Base-by-base conservation (phyloP, 345 rosid species). In the Rubroshorea leprosula region DNA sequence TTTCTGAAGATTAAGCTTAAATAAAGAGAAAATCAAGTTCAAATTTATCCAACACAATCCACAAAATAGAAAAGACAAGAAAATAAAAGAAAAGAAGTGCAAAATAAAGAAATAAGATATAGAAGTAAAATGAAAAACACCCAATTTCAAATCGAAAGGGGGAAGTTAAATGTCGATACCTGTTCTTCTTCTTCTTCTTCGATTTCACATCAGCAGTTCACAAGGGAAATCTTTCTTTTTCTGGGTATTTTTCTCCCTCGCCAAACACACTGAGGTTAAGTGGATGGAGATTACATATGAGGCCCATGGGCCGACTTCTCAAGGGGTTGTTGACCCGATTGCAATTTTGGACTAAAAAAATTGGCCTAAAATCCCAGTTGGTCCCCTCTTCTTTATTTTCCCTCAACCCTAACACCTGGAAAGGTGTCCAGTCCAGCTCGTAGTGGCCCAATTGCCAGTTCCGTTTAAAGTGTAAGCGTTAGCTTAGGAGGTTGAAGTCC, bases 141-240 rank as follows among this genome's bases (percentile, higher is more conserved):
- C n/a, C n/a, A n/a, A n/a, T n/a, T n/a, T n/a, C n/a, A n/a, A n/a
- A n/a, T n/a, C n/a, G n/a, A n/a, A n/a, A n/a, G n/a, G n/a, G 23
- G 41, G 23, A 23, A 60, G 18, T 50, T 11, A 20, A 31, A 25
- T 45, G 15, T 0, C 14, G 39, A 19, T 61, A 49, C 64, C 64
- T 23, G n/a, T n/a, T n/a, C n/a, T n/a, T n/a, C n/a, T n/a, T n/a
- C 22, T 11, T 51, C 12, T 11, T 38, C 49, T 50, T 50, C 12
- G 56, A 38, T 49, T 29, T 61, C 1, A 48, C 38, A 49, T 61
- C 13, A 50, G 48, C 56, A 60, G 11, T 38, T 5, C 12, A 18
- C 17, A 23, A n/a, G 16, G 52, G 9, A 29, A 29, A 29, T 4
- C 35, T 29, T 9, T n/a, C n/a, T n/a, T n/a, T n/a, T n/a, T n/a